Evolutionary conservation across 371 early-diverging fungal genomes (phyloP), one percentile per base, ranked within the genome.

Genomic region (Zopfochytrium polystomum): DNA sequence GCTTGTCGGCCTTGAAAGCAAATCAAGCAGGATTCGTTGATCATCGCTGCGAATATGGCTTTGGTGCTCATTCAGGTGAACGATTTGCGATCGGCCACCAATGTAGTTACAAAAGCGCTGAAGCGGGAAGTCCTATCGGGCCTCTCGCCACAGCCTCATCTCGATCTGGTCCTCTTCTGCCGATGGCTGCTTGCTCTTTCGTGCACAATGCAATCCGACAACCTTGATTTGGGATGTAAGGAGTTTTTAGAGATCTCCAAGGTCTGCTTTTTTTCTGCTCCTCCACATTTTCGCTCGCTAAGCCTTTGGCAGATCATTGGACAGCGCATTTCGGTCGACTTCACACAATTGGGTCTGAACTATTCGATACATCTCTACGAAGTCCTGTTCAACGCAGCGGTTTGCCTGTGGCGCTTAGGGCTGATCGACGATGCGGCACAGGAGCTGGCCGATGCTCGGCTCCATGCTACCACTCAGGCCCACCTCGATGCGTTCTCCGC

Each of bases 361-460:
- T 50, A 49, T 44, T 7, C 43, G 6, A 35, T 60, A 5, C 27
- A 60, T 26, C 34, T 38, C 25, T 60, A 51, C 49, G 60, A 60
- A 34, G 43, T 52, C 32, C 25, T 30, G 20, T 60, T 60, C 52
- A 60, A 60, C 52, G 20, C 27, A 2, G 50, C 60, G 2, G 34
- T 60, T 3, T 60, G 60, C 52, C 52, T 60, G 5, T 60, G 60
- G 60, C 6, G 60, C 5, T 34, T 51, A 31, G 52, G 52, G 3
- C 26, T 60, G 3, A 51, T 60, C 5, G 60, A 60, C 44, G 60
- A 50, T 25, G 26, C 52, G 22, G 60, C 60, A 5, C 60, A 60
- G 27, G 60, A 60, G 26, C 52, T 60, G 6, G 60, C 60, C 2
- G 60, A 60, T 20, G 60, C 60, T 23, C 6, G 60, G 25, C 52